Conservation (phyloP, 805 yeast genomes). For the Barnettozyma siamensis region DNA sequence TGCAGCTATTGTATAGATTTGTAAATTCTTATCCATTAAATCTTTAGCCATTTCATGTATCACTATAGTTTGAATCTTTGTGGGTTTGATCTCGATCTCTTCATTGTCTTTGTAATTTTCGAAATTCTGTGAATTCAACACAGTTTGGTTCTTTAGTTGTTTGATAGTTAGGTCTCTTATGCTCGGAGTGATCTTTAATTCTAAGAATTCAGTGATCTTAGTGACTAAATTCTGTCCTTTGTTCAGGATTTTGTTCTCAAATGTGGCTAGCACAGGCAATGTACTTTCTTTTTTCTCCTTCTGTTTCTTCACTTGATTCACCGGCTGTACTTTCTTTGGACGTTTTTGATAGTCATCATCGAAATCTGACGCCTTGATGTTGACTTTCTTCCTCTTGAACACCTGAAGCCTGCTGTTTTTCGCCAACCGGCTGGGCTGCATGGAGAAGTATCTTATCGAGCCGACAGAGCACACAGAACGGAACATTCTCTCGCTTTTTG, state of each 20-base stretch:
- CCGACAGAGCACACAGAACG: no score
- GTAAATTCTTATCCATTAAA: slow-evolving; percentile 36
- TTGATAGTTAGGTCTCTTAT: slow-evolving; percentile 56
- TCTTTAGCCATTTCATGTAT: slow-evolving; percentile 34
- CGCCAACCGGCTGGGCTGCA: not conserved
- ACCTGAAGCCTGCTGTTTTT: slow-evolving; percentile 8
- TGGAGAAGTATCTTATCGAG: slow-evolving; percentile 1
- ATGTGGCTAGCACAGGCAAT: slow-evolving; percentile 19
- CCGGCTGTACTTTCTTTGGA: not conserved
- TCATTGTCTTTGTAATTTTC: slow-evolving; percentile 15
- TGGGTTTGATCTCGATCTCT: slow-evolving; percentile 37
- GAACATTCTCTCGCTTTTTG: not conserved
- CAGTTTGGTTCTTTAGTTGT: slow-evolving; percentile 45
- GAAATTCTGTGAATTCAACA: slow-evolving; percentile 28
- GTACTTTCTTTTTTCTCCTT: slow-evolving; percentile 7
- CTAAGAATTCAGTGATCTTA: slow-evolving; percentile 59
- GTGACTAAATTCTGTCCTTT: slow-evolving; percentile 35
- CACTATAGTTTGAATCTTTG: slow-evolving; percentile 81
- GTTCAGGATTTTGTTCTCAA: slow-evolving; percentile 27
- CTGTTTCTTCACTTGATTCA: not conserved
- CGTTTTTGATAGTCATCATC: not conserved
- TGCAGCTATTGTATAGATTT: slow-evolving; percentile 79
- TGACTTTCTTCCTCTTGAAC: slow-evolving; percentile 7
- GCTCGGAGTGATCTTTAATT: slow-evolving; percentile 58
- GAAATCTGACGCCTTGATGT: not conserved